Evolutionary conservation across 2,329 filamentous ascomycete species (phyloP).

Genomic region (Rutstroemia sp.): DNA sequence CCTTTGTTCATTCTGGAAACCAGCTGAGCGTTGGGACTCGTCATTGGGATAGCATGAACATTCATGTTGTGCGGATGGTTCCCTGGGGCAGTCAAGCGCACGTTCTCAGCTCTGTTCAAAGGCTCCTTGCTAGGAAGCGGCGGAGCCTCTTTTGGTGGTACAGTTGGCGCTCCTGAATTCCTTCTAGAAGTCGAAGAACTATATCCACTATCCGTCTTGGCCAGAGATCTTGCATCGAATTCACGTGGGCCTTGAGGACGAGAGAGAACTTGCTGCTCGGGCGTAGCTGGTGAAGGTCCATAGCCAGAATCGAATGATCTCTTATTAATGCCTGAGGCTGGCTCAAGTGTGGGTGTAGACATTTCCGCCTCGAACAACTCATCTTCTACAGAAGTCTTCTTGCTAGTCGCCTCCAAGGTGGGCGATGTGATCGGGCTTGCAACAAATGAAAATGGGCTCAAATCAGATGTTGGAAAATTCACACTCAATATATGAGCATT

Average conservation of each 20-base stretch:
- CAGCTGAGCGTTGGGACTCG: background rate
- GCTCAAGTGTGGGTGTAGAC: constrained; percentile 12
- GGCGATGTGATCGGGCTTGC: constrained; percentile 27
- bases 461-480: constrained; percentile 20
- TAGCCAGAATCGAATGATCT: constrained; percentile 24
- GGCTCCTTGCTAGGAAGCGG: constrained; percentile 14
- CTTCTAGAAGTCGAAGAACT: constrained; percentile 47
- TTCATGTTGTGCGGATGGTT: background rate
- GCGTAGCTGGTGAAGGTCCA: constrained; percentile 7
- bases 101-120: constrained; percentile 1
- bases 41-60: constrained; percentile 3
- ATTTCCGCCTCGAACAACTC: constrained; percentile 35
- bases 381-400: constrained; percentile 41
- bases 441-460: constrained; percentile 33
- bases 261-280: background rate
- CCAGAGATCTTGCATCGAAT: constrained; percentile 33
- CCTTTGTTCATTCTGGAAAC: background rate
- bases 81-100: background rate
- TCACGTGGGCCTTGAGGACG: constrained; percentile 11
- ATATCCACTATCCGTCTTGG: constrained; percentile 54
- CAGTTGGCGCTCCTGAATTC: constrained; percentile 13
- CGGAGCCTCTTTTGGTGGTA: constrained; percentile 15
- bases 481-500: constrained; percentile 17
- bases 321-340: constrained; percentile 3
- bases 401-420: constrained; percentile 39